Evolutionary conservation across 2,329 filamentous ascomycete genomes (phyloP).

Genomic region (Hypoxylon sp.): DNA sequence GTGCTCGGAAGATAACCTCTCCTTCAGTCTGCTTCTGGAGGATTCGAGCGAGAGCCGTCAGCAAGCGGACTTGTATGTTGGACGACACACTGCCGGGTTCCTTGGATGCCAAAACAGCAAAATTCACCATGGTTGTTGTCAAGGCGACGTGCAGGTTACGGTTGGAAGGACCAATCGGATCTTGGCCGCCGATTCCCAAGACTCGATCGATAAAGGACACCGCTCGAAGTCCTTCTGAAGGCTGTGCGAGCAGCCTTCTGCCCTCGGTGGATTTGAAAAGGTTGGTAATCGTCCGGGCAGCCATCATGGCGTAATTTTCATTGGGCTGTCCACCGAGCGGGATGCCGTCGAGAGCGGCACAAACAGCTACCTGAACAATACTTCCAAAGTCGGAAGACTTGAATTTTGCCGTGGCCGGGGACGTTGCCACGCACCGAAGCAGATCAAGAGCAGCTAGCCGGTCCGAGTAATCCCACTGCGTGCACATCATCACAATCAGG

Average conservation of each 20-base stretch:
- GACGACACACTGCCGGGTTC: conserved; percentile 50
- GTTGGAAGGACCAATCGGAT: conserved; percentile 68
- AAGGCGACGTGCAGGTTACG: conserved; percentile 86
- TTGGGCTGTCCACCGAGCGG: conserved; percentile 71
- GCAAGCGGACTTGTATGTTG: conserved; percentile 62
- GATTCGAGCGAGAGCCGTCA: conserved; percentile 73
- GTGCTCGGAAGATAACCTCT: conserved; percentile 84
- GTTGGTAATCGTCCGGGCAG: conserved; percentile 83
- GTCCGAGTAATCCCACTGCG: conserved; percentile 82
- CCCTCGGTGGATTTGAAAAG: conserved; percentile 83
- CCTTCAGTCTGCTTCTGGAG: conserved; percentile 77
- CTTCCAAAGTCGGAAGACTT: conserved; percentile 65
- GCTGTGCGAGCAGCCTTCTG: conserved; percentile 69
- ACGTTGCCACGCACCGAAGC: conserved; percentile 82
- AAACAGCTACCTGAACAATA: conserved; percentile 68
- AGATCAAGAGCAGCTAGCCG: conserved; percentile 88
- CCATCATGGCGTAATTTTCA: conserved; percentile 89
- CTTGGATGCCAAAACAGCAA: conserved; percentile 76
- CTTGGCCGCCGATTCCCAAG: conserved; percentile 63
- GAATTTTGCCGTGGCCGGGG: conserved; percentile 73
- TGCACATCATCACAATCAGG: conserved; percentile 77
- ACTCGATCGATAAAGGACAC: conserved; percentile 74
- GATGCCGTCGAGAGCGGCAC: conserved; percentile 56
- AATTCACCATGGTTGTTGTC: conserved; percentile 87
- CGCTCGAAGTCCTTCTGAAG: conserved; percentile 68